Evolutionary conservation across 371 early-diverging fungal species (phyloP).

Genomic region (Zychaea mexicana): DNA sequence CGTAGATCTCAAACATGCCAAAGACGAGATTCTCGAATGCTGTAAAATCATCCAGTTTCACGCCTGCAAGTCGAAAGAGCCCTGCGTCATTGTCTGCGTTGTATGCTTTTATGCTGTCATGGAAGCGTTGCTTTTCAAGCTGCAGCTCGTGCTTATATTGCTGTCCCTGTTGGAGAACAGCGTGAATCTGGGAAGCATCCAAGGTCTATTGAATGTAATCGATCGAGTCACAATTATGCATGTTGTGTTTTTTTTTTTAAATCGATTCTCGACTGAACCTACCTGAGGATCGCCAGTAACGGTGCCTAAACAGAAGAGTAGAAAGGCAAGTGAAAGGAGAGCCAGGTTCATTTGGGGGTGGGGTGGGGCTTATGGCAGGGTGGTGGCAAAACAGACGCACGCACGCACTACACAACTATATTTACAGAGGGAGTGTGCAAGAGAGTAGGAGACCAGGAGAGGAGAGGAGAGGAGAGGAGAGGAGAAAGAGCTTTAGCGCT

Average conservation of each 20-base stretch:
- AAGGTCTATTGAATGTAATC: background rate
- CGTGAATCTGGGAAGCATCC: slow-evolving; percentile 24
- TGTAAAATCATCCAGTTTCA: slow-evolving; percentile 39
- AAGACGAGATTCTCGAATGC: slow-evolving; percentile 44
- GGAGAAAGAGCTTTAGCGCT: too few relatives aligned
- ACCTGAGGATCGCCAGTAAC: background rate
- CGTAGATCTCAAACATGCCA: slow-evolving; percentile 49
- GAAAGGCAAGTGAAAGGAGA: background rate
- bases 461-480: background rate
- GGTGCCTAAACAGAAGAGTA: background rate
- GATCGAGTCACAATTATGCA: background rate
- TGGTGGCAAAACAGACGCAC: background rate
- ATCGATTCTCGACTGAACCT: background rate
- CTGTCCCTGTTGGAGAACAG: slow-evolving; percentile 32
- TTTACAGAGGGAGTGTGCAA: too few relatives aligned
- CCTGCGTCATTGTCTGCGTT: slow-evolving; percentile 25
- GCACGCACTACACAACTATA: background rate
- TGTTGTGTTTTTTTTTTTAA: background rate
- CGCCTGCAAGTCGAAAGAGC: slow-evolving; percentile 34
- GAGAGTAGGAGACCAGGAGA: background rate
- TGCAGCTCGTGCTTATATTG: slow-evolving; percentile 25
- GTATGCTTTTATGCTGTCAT: slow-evolving; percentile 27
- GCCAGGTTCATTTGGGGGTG: slow-evolving; percentile 1
- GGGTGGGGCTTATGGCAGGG: background rate
- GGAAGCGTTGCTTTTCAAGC: slow-evolving; percentile 25